These are phyloP conservation scores for Ricinus communis DNA, from an alignment of 345 rosid species.

Conservation along the genomic window DNA sequence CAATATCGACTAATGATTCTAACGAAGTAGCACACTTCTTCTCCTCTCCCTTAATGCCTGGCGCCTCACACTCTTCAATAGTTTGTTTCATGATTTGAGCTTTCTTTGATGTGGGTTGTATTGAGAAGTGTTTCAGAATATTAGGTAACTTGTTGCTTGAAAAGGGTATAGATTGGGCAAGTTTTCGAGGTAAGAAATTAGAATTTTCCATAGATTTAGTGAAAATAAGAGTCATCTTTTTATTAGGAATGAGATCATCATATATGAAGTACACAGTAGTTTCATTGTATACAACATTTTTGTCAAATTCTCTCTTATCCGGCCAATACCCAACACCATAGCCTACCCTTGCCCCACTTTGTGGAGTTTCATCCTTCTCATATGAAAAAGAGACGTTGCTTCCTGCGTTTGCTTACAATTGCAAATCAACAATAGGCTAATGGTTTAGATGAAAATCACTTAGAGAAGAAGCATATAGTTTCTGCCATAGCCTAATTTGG, in stretches of 20 bases:
- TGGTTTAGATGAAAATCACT: no score
- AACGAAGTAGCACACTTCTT: slow-evolving; percentile 23
- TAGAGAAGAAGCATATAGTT: no score
- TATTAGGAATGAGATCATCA: not conserved
- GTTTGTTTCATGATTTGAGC: not conserved
- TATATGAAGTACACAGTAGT: not conserved
- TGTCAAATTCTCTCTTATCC: no score
- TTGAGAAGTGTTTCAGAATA: not conserved
- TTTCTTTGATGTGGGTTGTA: not conserved
- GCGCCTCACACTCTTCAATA: slow-evolving; percentile 6
- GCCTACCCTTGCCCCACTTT: no score
- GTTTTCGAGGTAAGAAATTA: not conserved
- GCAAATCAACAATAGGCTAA: no score
- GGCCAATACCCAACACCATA: no score
- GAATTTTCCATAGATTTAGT: not conserved
- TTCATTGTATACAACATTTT: not conserved
- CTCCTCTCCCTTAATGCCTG: slow-evolving; percentile 18
- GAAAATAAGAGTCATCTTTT: not conserved
- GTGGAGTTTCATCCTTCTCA: no score
- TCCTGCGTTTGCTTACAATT: no score
- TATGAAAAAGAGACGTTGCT: no score
- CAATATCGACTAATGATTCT: slow-evolving; percentile 19
- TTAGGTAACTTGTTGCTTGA: not conserved
- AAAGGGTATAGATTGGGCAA: slow-evolving; percentile 4
- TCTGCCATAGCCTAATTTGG: no score